Conservation (phyloP, 345 rosid species). For the Odontarrhena argentea region DNA sequence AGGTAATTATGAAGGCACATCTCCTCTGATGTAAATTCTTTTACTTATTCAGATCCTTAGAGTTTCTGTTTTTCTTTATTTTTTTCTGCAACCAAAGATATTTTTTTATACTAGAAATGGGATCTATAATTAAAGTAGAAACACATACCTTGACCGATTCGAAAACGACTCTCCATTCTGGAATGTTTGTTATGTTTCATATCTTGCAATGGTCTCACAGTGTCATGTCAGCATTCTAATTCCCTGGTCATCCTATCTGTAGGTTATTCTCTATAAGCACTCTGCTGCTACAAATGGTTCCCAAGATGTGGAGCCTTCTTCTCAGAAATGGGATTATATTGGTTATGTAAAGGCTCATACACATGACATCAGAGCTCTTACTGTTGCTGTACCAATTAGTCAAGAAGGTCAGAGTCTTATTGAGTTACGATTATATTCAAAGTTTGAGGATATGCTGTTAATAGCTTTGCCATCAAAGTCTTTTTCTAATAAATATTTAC, state of each 20-base stretch:
- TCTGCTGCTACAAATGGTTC: constrained; percentile 47
- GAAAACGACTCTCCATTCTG: neutral
- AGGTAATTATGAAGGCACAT: neutral
- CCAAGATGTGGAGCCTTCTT: constrained; percentile 42
- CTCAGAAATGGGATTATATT: constrained; percentile 85
- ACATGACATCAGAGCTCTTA: constrained; percentile 88
- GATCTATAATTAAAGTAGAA: neutral
- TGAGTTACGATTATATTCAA: constrained; percentile 1
- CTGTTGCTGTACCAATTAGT: constrained; percentile 81
- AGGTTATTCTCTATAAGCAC: constrained; percentile 86
- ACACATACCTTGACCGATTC: neutral
- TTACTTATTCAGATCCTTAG: neutral
- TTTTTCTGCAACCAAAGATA: too few species aligned
- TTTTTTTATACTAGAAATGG: neutral
- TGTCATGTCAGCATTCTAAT: constrained; percentile 26
- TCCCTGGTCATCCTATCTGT: constrained; percentile 24
- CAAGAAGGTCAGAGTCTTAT: constrained; percentile 63
- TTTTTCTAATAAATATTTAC: neutral
- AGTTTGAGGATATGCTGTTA: constrained; percentile 7
- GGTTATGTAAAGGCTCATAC: constrained; percentile 87
- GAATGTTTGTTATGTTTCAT: constrained; percentile 1
- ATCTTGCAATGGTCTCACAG: neutral
- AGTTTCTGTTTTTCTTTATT: too few species aligned
- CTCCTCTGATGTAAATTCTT: neutral
- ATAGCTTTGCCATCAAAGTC: neutral